These are phyloP conservation scores for Suhomyces kilbournensis DNA, from an alignment of 805 yeast species.

Conservation along the genomic window DNA sequence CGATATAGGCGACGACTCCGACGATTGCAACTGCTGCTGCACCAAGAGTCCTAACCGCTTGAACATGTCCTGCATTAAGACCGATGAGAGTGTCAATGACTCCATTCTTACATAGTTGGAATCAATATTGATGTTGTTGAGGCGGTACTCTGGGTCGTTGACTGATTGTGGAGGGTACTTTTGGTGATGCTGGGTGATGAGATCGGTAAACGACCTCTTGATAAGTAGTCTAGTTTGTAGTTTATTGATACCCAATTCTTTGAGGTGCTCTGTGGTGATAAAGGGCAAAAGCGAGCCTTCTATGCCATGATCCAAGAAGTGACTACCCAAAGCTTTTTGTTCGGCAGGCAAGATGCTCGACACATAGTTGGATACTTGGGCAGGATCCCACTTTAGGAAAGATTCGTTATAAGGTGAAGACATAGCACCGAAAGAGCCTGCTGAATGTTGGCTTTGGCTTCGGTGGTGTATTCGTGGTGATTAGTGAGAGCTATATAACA, in stretches of 20 bases:
- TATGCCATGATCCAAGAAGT: constrained; percentile 56
- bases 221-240: constrained; percentile 57
- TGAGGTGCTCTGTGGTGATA: constrained; percentile 65
- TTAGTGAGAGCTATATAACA: background rate
- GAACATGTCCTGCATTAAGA: constrained; percentile 36
- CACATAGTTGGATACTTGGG: constrained; percentile 40
- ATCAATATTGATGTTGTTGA: constrained; percentile 33
- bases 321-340: constrained; percentile 17
- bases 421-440: constrained; percentile 1
- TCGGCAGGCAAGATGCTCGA: constrained; percentile 22
- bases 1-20: constrained; percentile 14
- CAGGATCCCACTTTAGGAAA: constrained; percentile 44
- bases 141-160: constrained; percentile 26
- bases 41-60: constrained; percentile 18
- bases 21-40: constrained; percentile 14
- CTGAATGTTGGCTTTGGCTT: background rate
- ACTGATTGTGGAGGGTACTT: constrained; percentile 21
- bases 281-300: constrained; percentile 72
- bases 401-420: constrained; percentile 24
- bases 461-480: background rate
- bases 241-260: constrained; percentile 62
- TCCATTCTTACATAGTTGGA: constrained; percentile 36
- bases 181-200: constrained; percentile 40
- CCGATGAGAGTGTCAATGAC: constrained; percentile 34
- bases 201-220: constrained; percentile 56